These are phyloP conservation scores for Marchantia polymorpha DNA, from an alignment of 225 moss, liverwort and hornwort species.

Conservation along the genomic window DNA sequence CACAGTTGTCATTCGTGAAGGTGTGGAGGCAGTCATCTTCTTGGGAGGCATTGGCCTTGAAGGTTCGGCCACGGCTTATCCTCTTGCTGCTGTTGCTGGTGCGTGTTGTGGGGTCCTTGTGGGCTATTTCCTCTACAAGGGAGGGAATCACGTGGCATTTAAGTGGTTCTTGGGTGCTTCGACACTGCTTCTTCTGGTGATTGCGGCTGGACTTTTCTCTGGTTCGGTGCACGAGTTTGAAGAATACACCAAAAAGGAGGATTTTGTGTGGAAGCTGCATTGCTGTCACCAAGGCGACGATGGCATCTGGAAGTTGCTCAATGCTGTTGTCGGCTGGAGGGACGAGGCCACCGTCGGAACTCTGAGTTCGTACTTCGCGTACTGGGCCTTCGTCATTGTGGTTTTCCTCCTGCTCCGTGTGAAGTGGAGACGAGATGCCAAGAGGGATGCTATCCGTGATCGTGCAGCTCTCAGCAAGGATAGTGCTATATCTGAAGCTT, in stretches of 20 bases:
- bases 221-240: conserved; percentile 68
- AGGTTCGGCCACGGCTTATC: conserved; percentile 50
- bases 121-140: conserved; percentile 50
- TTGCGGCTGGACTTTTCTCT: conserved; percentile 62
- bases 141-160: conserved; percentile 51
- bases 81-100: conserved; percentile 51
- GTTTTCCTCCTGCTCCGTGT: conserved; percentile 36
- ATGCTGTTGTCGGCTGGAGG: conserved; percentile 61
- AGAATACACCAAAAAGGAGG: conserved; percentile 48
- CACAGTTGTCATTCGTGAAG: conserved; percentile 62
- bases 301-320: conserved; percentile 63
- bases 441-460: conserved; percentile 16
- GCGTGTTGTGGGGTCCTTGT: conserved; percentile 46
- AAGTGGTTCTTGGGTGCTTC: conserved; percentile 52
- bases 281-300: conserved; percentile 54
- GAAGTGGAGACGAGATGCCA: conserved; percentile 56
- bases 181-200: conserved; percentile 49
- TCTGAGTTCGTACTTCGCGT: conserved; percentile 50
- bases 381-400: conserved; percentile 52
- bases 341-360: conserved; percentile 69
- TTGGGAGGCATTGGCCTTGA: conserved; percentile 60
- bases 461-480: no score
- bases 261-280: conserved; percentile 55
- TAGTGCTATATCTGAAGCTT: no score
- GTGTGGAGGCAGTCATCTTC: conserved; percentile 66